Evolutionary conservation across 75 land plant genomes (phyloP).

Genomic region (Cunninghamia lanceolata): DNA sequence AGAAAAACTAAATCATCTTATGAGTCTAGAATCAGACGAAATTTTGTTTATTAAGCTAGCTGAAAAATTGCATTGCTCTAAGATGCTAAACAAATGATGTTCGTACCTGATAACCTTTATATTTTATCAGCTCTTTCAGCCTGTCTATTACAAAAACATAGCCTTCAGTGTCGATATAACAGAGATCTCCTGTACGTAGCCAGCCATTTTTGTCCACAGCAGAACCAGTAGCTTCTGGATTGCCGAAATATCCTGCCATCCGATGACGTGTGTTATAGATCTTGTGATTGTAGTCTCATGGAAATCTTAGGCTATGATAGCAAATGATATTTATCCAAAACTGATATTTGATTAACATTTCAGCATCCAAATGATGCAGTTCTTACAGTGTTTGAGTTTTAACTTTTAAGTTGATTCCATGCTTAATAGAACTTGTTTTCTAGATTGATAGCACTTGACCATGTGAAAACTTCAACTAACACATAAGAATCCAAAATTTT

Average conservation of each 20-base stretch:
- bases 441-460: too few relatives aligned
- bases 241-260: constrained; percentile 51
- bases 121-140: constrained; percentile 88
- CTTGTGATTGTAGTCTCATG: background rate
- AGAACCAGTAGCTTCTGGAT: too few relatives aligned
- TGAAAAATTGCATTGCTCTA: background rate
- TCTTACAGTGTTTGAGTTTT: too few relatives aligned
- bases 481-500: background rate
- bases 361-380: too few relatives aligned
- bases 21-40: background rate
- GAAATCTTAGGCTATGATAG: background rate
- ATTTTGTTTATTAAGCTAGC: background rate
- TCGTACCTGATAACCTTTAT: constrained; percentile 84
- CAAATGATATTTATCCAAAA: background rate
- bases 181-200: background rate
- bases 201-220: too few relatives aligned
- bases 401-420: too few relatives aligned
- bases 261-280: background rate
- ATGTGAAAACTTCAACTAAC: background rate
- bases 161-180: constrained; percentile 79
- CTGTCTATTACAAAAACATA: constrained; percentile 74
- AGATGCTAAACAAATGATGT: background rate
- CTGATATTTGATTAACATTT: background rate
- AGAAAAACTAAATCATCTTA: background rate
- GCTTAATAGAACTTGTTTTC: too few relatives aligned